Evolutionary conservation across 192 early-diverging fungal species (phyloP), one percentile per base, ranked within the genome.

Genomic region (Backusella australiensis): DNA sequence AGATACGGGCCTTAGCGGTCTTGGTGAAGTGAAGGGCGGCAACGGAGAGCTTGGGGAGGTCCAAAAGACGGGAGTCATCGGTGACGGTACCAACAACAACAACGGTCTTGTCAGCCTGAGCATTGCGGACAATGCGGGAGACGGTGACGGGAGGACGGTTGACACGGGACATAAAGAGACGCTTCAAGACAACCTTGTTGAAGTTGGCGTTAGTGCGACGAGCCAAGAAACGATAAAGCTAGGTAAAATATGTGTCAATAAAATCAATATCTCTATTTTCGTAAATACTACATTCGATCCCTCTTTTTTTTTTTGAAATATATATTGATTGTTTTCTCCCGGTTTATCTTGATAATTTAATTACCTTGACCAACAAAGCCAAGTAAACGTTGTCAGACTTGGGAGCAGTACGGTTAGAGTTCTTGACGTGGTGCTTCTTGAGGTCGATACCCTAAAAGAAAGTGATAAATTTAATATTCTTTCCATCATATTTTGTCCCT

Each of bases 111-210:
- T 90, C 93, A 77, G 91, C 91, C 17, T 78, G 74, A 74, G 95
- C 80, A 91, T 94, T 92, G 56, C 88, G 82, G 67, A 86, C 87
- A 77, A 99, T 85, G 71, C 95, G 95, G 79, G 97, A 97, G 71
- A 99, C 82, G 52, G 96, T 94, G 77, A 99, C 85, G 32, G 98
- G 96, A 63, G 97, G 97, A 75, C 94, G 93, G 94, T 99, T 97
- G 85, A 96, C 87, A 74, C 95, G 93, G 82, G 97, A 98, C 97
- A 98, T 97, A 85, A 95, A 97, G 77, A 99, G 94, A 78, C 98
- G 93, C 92, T 96, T 97, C 83, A 99, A 89, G 79, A 99, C 92
- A 75, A 96, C 94, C 93, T 96, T 96, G 96, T 99, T 99, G 90
- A 99, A 99, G 87, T 89, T 87, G 85, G 96, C 90, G 88, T 98